Evolutionary conservation across 2,329 filamentous ascomycete genomes (phyloP).

Genomic region (Arachnopeziza araneosa): DNA sequence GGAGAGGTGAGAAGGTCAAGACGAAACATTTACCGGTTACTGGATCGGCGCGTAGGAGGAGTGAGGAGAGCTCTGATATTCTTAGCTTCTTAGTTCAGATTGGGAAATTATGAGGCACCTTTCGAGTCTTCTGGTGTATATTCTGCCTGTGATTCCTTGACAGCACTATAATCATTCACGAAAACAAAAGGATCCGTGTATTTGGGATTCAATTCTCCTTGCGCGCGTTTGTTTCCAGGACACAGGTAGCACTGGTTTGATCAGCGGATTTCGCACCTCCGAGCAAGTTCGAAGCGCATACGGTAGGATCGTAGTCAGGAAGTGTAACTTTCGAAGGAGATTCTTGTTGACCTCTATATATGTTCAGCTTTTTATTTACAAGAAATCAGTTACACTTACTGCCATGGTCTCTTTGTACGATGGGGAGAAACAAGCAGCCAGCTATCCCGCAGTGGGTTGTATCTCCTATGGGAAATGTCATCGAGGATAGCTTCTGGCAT

Average conservation of each 20-base stretch:
- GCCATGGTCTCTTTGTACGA: slow-evolving; percentile 94
- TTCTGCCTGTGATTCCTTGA: slow-evolving; percentile 85
- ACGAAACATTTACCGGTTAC: slow-evolving; percentile 97
- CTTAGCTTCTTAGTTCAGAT: background rate
- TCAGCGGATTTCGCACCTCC: slow-evolving; percentile 13
- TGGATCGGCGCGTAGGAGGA: slow-evolving; percentile 74
- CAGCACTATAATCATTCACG: slow-evolving; percentile 95
- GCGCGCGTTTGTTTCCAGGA: slow-evolving; percentile 81
- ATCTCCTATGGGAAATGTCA: slow-evolving; percentile 94
- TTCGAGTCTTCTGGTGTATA: slow-evolving; percentile 47
- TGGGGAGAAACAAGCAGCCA: slow-evolving; percentile 96
- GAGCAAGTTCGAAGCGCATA: slow-evolving; percentile 30
- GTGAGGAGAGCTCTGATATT: slow-evolving; percentile 58
- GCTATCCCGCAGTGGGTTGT: slow-evolving; percentile 82
- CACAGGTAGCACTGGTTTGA: slow-evolving; percentile 80
- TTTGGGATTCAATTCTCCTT: slow-evolving; percentile 78
- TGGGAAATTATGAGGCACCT: slow-evolving; percentile 11
- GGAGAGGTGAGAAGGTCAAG: slow-evolving; percentile 84
- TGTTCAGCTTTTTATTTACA: background rate
- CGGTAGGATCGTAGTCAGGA: slow-evolving; percentile 75
- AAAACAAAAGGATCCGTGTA: slow-evolving; percentile 90
- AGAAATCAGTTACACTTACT: slow-evolving; percentile 52
- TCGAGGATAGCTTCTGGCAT: slow-evolving; percentile 78
- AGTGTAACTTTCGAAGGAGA: slow-evolving; percentile 60
- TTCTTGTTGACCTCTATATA: slow-evolving; percentile 70